Evolutionary conservation across 2,329 filamentous ascomycete species (phyloP), one percentile per base, ranked within the genome.

Genomic region (Mariannaea sp.): DNA sequence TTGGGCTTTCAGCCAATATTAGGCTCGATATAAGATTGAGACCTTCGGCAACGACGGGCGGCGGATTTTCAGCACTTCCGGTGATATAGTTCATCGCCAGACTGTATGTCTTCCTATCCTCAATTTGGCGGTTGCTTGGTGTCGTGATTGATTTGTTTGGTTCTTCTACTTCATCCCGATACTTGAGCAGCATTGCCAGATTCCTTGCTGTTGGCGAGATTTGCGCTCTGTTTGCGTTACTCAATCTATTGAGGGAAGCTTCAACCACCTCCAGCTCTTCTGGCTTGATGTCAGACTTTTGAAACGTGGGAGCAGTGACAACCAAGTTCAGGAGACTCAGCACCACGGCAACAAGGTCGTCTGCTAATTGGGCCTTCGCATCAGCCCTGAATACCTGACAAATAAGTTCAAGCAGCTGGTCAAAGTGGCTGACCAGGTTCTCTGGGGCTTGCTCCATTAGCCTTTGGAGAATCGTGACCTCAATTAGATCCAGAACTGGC

Each of bases 31-130:
- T 69, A 2, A 89, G 72, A 42, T 82, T 81, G 7, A 89, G 71
- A 0, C 86, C 86, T 64, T 89, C 84, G 0, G 81, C 82, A 3
- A 84, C 79, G n/a, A 89, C 84, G 0, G 86, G 86, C 1, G 86
- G 79, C 1, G 85, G 85, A 2, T 82, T 84, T 56, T 88, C 85
- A 4, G 74, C 68, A 17, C 80, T 75, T 24, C 71, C 67, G 1
- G 80, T 83, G 40, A 88, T 81, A 69, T 88, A 89, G 9, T 79
- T 82, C 62, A 88, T 75, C 2, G 85, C 85, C 13, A 88, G 73
- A 48, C 74, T 78, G 62, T 88, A 86, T 2, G 78, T 82, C 60
- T 82, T 84, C 10, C 81, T 77, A 62, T 87, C 84, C 61, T 87
- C 84, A 12, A 80, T 64, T 48, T 82, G 77, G 19, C 77, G 76